Conservation (phyloP, 225 moss, liverwort and hornwort species). For the Physcomitrellopsis africana region DNA sequence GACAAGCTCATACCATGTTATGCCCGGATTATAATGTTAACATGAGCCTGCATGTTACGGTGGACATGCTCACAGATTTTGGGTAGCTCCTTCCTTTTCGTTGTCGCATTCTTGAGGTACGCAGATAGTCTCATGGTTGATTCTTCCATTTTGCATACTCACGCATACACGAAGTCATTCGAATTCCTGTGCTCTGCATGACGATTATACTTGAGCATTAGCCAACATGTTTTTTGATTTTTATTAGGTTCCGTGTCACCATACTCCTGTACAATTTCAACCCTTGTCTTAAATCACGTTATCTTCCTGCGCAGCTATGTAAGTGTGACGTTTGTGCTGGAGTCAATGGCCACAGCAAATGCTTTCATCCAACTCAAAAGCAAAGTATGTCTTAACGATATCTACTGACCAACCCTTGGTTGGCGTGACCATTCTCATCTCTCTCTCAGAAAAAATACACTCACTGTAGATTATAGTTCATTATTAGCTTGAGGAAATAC, state of each 20-base stretch:
- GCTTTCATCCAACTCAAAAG: conserved; percentile 70
- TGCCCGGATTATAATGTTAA: not conserved
- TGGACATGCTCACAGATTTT: conserved; percentile 64
- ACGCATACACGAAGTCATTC: not conserved
- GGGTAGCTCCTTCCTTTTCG: conserved; percentile 70
- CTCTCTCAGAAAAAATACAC: not conserved
- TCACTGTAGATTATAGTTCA: not conserved
- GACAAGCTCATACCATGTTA: not conserved
- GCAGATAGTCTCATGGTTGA: not conserved
- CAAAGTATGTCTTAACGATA: conserved; percentile 47
- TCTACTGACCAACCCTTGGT: too few species aligned
- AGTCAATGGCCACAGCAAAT: conserved; percentile 93
- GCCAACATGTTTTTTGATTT: not conserved
- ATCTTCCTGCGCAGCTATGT: conserved; percentile 75
- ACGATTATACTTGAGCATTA: not conserved
- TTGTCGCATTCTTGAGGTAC: conserved; percentile 86
- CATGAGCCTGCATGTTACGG: not conserved
- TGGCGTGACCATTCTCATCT: not conserved
- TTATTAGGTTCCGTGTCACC: not conserved
- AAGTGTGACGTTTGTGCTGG: conserved; percentile 87
- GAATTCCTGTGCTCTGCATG: not conserved
- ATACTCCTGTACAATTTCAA: not conserved
- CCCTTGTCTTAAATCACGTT: not conserved
- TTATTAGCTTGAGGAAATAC: not conserved
- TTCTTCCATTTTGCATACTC: conserved; percentile 3